These are phyloP conservation scores for Fusarium goolgardi DNA, from an alignment of 2,329 filamentous ascomycete species.

Conservation along the genomic window DNA sequence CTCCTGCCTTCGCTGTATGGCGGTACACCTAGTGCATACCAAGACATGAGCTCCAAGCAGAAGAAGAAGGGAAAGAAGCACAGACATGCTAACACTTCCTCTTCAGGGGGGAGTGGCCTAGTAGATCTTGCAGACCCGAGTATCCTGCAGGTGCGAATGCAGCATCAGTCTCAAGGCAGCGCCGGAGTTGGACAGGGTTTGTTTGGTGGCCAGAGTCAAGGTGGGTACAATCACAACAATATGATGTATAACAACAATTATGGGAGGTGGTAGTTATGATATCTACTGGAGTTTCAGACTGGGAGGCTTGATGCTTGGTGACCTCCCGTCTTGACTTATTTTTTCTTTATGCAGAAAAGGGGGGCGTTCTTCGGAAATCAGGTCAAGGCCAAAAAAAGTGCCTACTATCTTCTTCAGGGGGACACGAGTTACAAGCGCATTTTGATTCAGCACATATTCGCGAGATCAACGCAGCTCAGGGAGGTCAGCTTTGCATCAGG, in stretches of 20 bases:
- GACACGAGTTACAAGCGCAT: slow-evolving; percentile 48
- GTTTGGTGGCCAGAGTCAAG: slow-evolving; percentile 89
- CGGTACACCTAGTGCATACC: slow-evolving; percentile 84
- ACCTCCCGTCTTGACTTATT: slow-evolving; percentile 36
- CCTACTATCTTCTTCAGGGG: slow-evolving; percentile 45
- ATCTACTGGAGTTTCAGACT: slow-evolving; percentile 33
- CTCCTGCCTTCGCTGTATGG: slow-evolving; percentile 93
- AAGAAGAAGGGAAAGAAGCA: slow-evolving; percentile 99
- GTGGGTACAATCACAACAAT: slow-evolving; percentile 88
- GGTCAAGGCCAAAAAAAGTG: slow-evolving; percentile 37
- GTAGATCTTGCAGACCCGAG: slow-evolving; percentile 99
- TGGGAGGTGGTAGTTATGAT: slow-evolving; percentile 70
- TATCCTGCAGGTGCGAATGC: slow-evolving; percentile 98
- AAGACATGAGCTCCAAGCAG: slow-evolving; percentile 95
- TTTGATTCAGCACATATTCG: slow-evolving; percentile 51
- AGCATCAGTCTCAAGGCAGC: slow-evolving; percentile 85
- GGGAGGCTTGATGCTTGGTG: slow-evolving; percentile 40
- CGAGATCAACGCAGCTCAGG: slow-evolving; percentile 47
- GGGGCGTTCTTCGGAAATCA: slow-evolving; percentile 49
- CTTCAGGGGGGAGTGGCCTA: slow-evolving; percentile 98
- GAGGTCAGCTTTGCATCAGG: slow-evolving; percentile 49
- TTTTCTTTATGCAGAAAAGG: slow-evolving; percentile 39
- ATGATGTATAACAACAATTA: slow-evolving; percentile 85
- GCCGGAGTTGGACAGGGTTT: slow-evolving; percentile 88
- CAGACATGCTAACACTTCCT: slow-evolving; percentile 99